phyloP scores from a whole-genome alignment of 2,329 filamentous ascomycete genomes.

The Botrytis deweyae region DNA sequence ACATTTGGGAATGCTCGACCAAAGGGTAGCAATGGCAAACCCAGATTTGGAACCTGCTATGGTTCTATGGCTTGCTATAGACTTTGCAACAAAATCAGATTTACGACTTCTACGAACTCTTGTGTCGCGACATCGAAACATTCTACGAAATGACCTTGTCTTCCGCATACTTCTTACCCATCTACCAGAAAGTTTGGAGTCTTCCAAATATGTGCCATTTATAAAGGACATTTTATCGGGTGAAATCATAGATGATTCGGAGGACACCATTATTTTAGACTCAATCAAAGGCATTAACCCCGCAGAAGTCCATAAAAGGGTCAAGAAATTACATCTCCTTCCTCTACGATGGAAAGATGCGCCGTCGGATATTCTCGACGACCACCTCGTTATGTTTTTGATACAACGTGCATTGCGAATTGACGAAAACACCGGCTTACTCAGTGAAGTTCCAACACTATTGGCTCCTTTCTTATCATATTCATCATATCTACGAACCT shows the following conservation, averaged over 20 bases:
- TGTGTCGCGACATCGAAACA: constrained; percentile 53
- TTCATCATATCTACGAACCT: constrained; percentile 60
- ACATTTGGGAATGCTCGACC: constrained; percentile 14
- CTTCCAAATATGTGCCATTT: constrained; percentile 61
- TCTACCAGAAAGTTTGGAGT: constrained; percentile 68
- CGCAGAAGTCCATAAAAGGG: constrained; percentile 62
- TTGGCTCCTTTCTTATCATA: constrained; percentile 66
- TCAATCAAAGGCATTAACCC: constrained; percentile 59
- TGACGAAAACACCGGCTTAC: constrained; percentile 69
- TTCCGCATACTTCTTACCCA: constrained; percentile 74
- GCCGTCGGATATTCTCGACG: constrained; percentile 49
- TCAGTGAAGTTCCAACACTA: constrained; percentile 66
- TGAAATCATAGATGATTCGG: constrained; percentile 38
- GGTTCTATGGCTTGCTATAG: constrained; percentile 69
- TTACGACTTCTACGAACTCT: constrained; percentile 61
- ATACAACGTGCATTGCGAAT: constrained; percentile 67
- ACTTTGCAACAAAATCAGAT: constrained; percentile 66
- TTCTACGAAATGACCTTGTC: constrained; percentile 63
- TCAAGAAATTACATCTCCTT: constrained; percentile 61
- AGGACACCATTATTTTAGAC: constrained; percentile 52
- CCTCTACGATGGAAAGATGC: constrained; percentile 54
- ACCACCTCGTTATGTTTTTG: constrained; percentile 62
- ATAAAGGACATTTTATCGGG: constrained; percentile 52
- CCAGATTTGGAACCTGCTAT: constrained; percentile 61
- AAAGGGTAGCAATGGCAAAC: constrained; percentile 35